Conservation (phyloP, 2,329 filamentous ascomycete genomes). For the Penicillium crustosum region DNA sequence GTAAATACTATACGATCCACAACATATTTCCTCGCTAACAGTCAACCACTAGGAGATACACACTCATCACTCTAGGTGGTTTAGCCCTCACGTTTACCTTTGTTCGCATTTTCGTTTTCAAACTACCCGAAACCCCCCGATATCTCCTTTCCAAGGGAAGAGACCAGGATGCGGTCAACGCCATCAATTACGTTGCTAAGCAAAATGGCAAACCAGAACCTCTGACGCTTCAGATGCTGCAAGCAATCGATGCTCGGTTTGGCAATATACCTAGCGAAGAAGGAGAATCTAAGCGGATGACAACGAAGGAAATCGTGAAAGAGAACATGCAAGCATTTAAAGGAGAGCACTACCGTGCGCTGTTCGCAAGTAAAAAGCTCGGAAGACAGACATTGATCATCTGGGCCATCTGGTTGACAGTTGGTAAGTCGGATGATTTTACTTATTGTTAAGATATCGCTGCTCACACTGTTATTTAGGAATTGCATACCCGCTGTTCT, state of each 20-base stretch:
- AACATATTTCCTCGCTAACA: neutral
- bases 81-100: slow-evolving; percentile 28
- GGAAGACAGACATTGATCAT: slow-evolving; percentile 36
- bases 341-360: slow-evolving; percentile 26
- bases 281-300: slow-evolving; percentile 13
- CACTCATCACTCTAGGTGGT: slow-evolving; percentile 28
- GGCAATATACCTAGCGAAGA: slow-evolving; percentile 3
- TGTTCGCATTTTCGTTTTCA: slow-evolving; percentile 31
- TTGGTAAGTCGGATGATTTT: slow-evolving; percentile 19
- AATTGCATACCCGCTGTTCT: slow-evolving; percentile 51
- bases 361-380: slow-evolving; percentile 30
- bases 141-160: slow-evolving; percentile 32
- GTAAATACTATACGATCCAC: slow-evolving; percentile 12
- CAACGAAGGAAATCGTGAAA: slow-evolving; percentile 27
- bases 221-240: slow-evolving; percentile 33
- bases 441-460: neutral
- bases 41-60: slow-evolving; percentile 23
- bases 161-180: slow-evolving; percentile 50
- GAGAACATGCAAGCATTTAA: slow-evolving; percentile 34
- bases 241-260: slow-evolving; percentile 29
- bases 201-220: slow-evolving; percentile 30
- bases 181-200: slow-evolving; percentile 43
- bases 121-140: slow-evolving; percentile 31
- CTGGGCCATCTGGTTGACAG: slow-evolving; percentile 48
- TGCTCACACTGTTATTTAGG: slow-evolving; percentile 22